Base-by-base conservation (phyloP, 352 stramenopile species). In the Phytophthora quininea region DNA sequence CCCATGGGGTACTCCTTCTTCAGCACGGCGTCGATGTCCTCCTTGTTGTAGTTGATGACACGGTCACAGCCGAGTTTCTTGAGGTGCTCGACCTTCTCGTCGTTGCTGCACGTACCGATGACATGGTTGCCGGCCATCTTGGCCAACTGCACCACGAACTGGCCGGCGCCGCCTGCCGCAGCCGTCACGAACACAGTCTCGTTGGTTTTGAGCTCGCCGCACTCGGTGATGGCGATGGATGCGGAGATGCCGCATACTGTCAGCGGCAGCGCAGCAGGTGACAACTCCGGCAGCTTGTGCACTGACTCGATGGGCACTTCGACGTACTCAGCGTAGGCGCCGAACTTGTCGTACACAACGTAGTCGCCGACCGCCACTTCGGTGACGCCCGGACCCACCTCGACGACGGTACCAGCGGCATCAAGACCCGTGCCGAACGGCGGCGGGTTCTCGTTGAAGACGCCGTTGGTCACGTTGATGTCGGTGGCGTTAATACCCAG, bases 1-100 rank as follows among this genome's bases (percentile, higher is more conserved):
- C 62, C 62, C 33, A 43, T 61, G 3, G 61, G 67, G 69, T 84
- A 63, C 69, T 76, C 68, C 33, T 69, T 66, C 54, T 72, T 66
- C 33, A 77, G 46, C 76, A 71, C 64, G 29, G 64, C n/a, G 30
- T 59, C 54, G 67, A 75, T 62, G 35, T 27, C 58, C 47, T 80
- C 69, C 69, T 90, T 83, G 19, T 77, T 88, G 68, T 91, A 93
- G 66, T 96, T 89, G 56, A 97, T 86, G 64, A 97, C 76, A 31
- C 88, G 82, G 58, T 92, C 80, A 19, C 67, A 80, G 24, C 82
- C 86, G 4, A 89, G 59, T 35, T 58, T 67, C 58, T 78, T 78
- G 32, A 96, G 73, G 59, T 92, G 73, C 7, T 83, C 79, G 15
- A 62, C 90, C 69, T 97, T 97, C 53, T 92, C 90, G 37, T 90